Conservation (phyloP, 495 filamentous ascomycete genomes). For the Aspergillus campestris region DNA sequence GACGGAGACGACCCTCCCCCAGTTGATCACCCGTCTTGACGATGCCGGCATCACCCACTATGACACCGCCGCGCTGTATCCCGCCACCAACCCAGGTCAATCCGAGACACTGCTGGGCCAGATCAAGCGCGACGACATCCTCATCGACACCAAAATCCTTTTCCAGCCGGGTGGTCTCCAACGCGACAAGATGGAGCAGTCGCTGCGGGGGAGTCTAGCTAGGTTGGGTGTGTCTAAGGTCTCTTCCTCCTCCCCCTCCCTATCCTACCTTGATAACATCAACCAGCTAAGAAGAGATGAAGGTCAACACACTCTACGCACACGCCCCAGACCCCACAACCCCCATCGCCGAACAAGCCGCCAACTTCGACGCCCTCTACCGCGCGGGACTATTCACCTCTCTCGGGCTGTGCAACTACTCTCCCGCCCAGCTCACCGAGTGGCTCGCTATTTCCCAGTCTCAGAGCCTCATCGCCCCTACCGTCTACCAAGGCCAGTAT, state of each 20-base stretch:
- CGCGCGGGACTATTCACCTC: conserved; percentile 2
- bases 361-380: conserved; percentile 9
- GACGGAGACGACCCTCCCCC: conserved; percentile 3
- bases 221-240: conserved; percentile 5
- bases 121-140: background rate
- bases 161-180: conserved; percentile 6
- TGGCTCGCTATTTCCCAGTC: conserved; percentile 4
- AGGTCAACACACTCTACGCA: conserved; percentile 10
- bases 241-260: background rate
- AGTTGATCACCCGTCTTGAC: conserved; percentile 3
- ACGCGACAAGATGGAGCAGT: conserved; percentile 7
- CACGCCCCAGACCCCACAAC: conserved; percentile 8
- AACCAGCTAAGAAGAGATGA: too few relatives aligned
- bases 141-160: conserved; percentile 13
- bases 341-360: conserved; percentile 10
- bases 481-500: conserved; percentile 23
- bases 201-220: conserved; percentile 5
- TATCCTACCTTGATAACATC: background rate
- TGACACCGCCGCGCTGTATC: conserved; percentile 12
- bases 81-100: conserved; percentile 5
- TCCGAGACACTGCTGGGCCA: conserved; percentile 7
- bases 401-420: conserved; percentile 12
- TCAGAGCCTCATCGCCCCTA: conserved; percentile 3
- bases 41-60: conserved; percentile 7
- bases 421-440: background rate